Base-by-base conservation (phyloP, 2,329 filamentous ascomycete species). In the Colletotrichum endophyticum region DNA sequence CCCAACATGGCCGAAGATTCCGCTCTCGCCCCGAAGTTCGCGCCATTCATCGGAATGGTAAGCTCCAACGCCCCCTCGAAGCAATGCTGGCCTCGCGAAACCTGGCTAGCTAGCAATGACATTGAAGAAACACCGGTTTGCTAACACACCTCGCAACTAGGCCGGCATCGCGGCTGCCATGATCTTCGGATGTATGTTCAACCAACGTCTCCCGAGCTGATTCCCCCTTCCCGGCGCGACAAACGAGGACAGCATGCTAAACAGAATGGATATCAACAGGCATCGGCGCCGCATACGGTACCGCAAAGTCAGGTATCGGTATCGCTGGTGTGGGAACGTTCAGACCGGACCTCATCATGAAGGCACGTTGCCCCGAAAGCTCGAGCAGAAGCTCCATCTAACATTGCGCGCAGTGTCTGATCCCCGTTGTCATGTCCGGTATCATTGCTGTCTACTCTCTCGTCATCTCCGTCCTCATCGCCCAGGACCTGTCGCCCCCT, bases 361-460 rank as follows among this genome's bases (percentile, higher is more conserved):
- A 97, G 93, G 94, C 94, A 86, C 44, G 85, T 73, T 57, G 36
- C 16, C n/a, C 64, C 15, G 19, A 16, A 39, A 11, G 12, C 27
- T 71, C 22, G 32, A 15, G 15, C 8, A 56, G 44, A 11, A 32
- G 30, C 25, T 36, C 13, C 57, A 6, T 62, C 70, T 75, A 66
- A 68, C 49, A 19, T 27, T 12, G 34, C 34, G 34, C 25, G 39
- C 81, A 96, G 94, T 96, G 94, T 73, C 88, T 96, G 70, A 96
- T 96, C 80, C 95, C 95, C 78, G 95, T 97, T 79, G 94, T 99
- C 89, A 99, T 99, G 97, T 98, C 97, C 81, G 97, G 97, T 92
- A 99, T 99, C 84, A 95, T 99, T 83, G 97, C 97, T 75, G 97
- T 99, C 80, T 99, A 99, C 88, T 95, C 96, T 68, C 94, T 99